Percentiles rank a stretch among this genome's conserved stretches.
These are phyloP conservation scores for Cynanchum wilfordii DNA, from an alignment of 257 asterid species.

Conservation along the genomic window DNA sequence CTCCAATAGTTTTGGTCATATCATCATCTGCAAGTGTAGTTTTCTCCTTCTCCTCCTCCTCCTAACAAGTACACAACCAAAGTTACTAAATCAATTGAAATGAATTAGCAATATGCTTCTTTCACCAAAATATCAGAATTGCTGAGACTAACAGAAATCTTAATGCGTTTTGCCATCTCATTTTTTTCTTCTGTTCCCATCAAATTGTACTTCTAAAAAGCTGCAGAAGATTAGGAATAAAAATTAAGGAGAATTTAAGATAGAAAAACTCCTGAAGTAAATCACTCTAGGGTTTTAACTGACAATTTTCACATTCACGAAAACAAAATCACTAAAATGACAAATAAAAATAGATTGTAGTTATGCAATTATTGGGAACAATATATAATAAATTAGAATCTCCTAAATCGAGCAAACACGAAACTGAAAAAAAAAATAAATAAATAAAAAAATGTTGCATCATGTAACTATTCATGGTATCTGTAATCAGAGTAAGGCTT, in stretches of 20 bases:
- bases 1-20: slow-evolving; percentile 33
- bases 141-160: slow-evolving; percentile 45
- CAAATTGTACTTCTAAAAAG: not conserved
- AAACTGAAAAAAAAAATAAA: not conserved
- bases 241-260: not conserved
- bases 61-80: slow-evolving; percentile 17
- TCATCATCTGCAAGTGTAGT: slow-evolving; percentile 32
- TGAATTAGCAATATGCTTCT: not conserved
- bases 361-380: not conserved
- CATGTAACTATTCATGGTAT: not conserved
- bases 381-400: not conserved
- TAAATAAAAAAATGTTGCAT: not conserved
- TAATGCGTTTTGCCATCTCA: slow-evolving; percentile 50
- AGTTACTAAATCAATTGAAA: not conserved
- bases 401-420: not conserved
- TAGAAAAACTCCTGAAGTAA: not conserved
- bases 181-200: slow-evolving; percentile 41
- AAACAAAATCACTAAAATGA: not conserved
- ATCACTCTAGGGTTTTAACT: not conserved
- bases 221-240: not conserved
- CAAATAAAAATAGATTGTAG: not conserved
- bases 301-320: not conserved
- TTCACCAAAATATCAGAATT: slow-evolving; percentile 14
- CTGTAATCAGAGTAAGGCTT: not conserved
- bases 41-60: slow-evolving; percentile 40